Conservation (phyloP, 768 basidiomycete genomes). For the Rhizopogon sp. region DNA sequence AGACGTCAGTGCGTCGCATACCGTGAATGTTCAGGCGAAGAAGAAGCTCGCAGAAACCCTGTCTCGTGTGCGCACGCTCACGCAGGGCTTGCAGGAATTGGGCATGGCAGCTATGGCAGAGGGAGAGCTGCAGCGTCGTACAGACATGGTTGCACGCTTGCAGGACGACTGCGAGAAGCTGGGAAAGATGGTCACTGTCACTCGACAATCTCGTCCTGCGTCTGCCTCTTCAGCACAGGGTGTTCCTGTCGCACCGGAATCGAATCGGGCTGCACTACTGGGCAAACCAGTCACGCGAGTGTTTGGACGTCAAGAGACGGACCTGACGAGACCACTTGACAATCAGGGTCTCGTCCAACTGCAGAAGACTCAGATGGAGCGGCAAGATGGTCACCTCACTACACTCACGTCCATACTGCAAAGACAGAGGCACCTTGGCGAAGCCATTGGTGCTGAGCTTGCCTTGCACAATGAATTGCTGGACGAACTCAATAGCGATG, state of each 20-base stretch:
- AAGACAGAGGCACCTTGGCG: conserved; percentile 81
- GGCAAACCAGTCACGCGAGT: conserved; percentile 64
- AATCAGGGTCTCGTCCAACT: conserved; percentile 73
- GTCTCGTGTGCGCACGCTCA: conserved; percentile 68
- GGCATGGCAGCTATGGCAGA: conserved; percentile 73
- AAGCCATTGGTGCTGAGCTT: conserved; percentile 83
- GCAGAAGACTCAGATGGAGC: conserved; percentile 75
- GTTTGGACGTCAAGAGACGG: conserved; percentile 87
- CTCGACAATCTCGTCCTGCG: conserved; percentile 44
- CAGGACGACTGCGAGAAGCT: conserved; percentile 91
- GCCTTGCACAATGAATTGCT: conserved; percentile 80
- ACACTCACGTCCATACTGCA: conserved; percentile 77
- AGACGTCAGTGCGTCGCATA: conserved; percentile 71
- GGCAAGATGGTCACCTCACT: conserved; percentile 81
- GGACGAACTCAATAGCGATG: conserved; percentile 70
- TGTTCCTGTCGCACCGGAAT: conserved; percentile 36
- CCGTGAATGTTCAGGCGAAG: conserved; percentile 81
- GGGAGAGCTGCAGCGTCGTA: conserved; percentile 87
- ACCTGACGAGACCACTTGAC: conserved; percentile 83
- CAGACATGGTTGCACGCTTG: conserved; percentile 83
- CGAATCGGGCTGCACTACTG: conserved; percentile 64
- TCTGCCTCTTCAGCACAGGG: conserved; percentile 22
- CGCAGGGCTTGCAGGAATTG: conserved; percentile 60
- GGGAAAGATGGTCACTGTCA: conserved; percentile 78
- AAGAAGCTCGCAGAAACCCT: conserved; percentile 74